phyloP scores from a whole-genome alignment of 805 yeast species.

The Sugiyamaella valdiviana region DNA sequence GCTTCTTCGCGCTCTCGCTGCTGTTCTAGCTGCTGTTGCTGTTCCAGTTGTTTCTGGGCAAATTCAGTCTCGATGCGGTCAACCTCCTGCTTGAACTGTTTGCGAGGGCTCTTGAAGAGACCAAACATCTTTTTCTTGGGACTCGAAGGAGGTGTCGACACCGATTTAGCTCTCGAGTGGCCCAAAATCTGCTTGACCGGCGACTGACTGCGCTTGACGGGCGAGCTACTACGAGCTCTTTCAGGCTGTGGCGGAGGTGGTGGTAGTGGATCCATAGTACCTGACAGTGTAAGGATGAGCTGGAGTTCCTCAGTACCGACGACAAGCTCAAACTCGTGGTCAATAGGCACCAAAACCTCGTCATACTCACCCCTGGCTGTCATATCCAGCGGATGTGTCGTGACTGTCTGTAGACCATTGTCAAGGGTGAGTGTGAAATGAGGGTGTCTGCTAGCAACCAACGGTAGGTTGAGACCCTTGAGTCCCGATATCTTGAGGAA shows the following conservation, averaged over 20 bases:
- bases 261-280: conserved; percentile 26
- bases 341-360: conserved; percentile 32
- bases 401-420: conserved; percentile 71
- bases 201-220: neutral
- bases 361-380: conserved; percentile 17
- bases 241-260: neutral
- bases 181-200: neutral
- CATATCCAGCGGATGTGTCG: conserved; percentile 45
- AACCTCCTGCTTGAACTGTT: conserved; percentile 4
- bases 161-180: neutral
- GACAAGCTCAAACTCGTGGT: conserved; percentile 74
- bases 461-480: conserved; percentile 38
- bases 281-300: conserved; percentile 65
- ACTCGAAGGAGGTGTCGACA: conserved; percentile 9
- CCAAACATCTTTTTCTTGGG: conserved; percentile 19
- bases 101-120: conserved; percentile 16
- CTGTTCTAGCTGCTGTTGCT: conserved; percentile 5
- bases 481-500: conserved; percentile 22
- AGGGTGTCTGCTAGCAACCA: conserved; percentile 37
- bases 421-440: conserved; percentile 50
- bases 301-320: conserved; percentile 53
- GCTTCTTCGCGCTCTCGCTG: neutral
- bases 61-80: neutral
- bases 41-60: conserved; percentile 1
- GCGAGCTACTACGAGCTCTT: neutral